Evolutionary conservation across 352 stramenopile species (phyloP).

Genomic region (Elongisporangium senticosum): DNA sequence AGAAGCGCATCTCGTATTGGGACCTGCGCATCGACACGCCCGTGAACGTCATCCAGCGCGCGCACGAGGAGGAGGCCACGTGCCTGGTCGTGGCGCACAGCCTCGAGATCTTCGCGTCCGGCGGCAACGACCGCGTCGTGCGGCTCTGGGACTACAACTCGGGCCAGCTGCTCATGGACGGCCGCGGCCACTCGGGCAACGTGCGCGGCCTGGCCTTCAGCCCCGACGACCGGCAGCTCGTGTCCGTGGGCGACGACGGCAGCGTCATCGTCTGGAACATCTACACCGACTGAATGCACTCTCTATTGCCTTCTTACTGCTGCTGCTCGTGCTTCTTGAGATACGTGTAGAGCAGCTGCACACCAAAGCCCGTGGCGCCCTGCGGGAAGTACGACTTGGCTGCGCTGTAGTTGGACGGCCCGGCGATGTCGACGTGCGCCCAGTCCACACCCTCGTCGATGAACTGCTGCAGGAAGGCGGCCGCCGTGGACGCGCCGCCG

Average conservation of each 20-base stretch:
- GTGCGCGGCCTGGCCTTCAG: slow-evolving; percentile 81
- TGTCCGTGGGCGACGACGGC: slow-evolving; percentile 88
- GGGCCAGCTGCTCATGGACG: slow-evolving; percentile 59
- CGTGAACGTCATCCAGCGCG: slow-evolving; percentile 70
- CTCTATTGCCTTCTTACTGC: slow-evolving; percentile 8
- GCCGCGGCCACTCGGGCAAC: slow-evolving; percentile 70
- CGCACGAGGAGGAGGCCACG: slow-evolving; percentile 83
- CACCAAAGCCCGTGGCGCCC: slow-evolving; percentile 82
- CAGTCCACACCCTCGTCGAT: slow-evolving; percentile 81
- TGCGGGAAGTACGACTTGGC: slow-evolving; percentile 83
- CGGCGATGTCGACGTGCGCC: slow-evolving; percentile 89
- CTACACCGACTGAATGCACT: slow-evolving; percentile 43
- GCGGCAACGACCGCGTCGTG: slow-evolving; percentile 80
- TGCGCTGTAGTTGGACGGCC: slow-evolving; percentile 76
- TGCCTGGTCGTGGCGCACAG: slow-evolving; percentile 84
- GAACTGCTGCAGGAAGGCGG: slow-evolving; percentile 88
- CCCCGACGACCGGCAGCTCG: slow-evolving; percentile 88
- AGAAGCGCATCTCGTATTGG: slow-evolving; percentile 92
- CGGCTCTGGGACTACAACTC: slow-evolving; percentile 83
- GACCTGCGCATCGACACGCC: slow-evolving; percentile 84
- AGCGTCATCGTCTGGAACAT: slow-evolving; percentile 92
- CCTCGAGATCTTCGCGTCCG: slow-evolving; percentile 84
- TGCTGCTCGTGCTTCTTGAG: slow-evolving; percentile 69
- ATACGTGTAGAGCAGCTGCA: slow-evolving; percentile 85
- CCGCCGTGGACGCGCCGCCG: slow-evolving; percentile 76